Evolutionary conservation across 306 rosid species (phyloP).

Genomic region (Quercus mongolica): DNA sequence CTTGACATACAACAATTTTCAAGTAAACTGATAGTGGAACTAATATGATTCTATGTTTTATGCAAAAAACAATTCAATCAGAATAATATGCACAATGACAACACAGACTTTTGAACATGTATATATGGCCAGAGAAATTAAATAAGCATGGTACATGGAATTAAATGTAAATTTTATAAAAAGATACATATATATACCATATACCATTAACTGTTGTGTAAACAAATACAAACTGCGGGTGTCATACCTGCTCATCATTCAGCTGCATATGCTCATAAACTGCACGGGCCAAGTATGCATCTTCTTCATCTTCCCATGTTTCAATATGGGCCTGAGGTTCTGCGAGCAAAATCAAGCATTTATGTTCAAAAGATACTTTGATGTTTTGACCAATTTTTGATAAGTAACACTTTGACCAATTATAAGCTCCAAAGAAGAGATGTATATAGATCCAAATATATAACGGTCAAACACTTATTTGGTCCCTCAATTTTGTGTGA

Average conservation of each 20-base stretch:
- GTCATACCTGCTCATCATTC: constrained; percentile 57
- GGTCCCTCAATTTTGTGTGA: background rate
- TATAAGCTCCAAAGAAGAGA: background rate
- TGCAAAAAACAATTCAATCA: background rate
- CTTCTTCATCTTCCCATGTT: constrained; percentile 81
- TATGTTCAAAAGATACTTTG: constrained; percentile 2
- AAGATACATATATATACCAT: background rate
- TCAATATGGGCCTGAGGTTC: constrained; percentile 36
- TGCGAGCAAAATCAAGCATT: constrained; percentile 33
- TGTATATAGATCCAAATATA: background rate
- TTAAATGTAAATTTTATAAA: background rate
- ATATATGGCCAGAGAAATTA: background rate
- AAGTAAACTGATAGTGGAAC: too few species aligned
- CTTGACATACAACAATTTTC: too few species aligned
- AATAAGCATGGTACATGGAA: background rate
- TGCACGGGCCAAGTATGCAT: constrained; percentile 67
- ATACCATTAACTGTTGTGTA: too few species aligned
- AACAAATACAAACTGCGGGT: background rate
- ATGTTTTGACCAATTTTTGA: background rate
- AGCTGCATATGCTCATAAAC: constrained; percentile 77
- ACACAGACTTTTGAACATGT: too few species aligned
- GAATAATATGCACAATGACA: background rate
- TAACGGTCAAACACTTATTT: background rate
- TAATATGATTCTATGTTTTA: too few species aligned
- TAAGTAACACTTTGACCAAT: background rate